These are phyloP conservation scores for Millerozyma acaciae DNA, from an alignment of 805 yeast genomes.

Conservation along the genomic window DNA sequence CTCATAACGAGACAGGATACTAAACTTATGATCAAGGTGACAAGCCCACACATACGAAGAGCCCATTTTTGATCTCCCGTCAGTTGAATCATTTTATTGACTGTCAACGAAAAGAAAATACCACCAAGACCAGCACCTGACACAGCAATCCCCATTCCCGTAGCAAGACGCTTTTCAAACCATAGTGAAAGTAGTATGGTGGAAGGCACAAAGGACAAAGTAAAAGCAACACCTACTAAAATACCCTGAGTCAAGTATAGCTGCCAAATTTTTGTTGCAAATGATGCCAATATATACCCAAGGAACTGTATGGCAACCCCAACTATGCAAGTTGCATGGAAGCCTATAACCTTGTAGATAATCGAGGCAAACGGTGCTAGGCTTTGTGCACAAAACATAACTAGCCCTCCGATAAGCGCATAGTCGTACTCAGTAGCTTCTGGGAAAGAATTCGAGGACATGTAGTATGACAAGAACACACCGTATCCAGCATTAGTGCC, in stretches of 20 bases:
- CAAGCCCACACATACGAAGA: conserved; percentile 35
- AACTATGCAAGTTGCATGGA: conserved; percentile 40
- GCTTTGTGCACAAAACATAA: conserved; percentile 53
- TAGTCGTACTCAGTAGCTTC: conserved; percentile 43
- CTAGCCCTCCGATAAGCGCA: conserved; percentile 49
- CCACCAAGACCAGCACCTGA: conserved; percentile 54
- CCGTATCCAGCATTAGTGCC: conserved; percentile 61
- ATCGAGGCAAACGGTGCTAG: conserved; percentile 51
- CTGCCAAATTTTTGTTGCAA: conserved; percentile 48
- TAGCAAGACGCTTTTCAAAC: conserved; percentile 42
- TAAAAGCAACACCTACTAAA: conserved; percentile 46
- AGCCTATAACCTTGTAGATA: conserved; percentile 47
- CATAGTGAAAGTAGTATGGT: conserved; percentile 45
- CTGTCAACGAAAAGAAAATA: conserved; percentile 42
- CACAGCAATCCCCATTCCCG: conserved; percentile 47
- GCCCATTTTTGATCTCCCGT: conserved; percentile 46
- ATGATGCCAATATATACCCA: conserved; percentile 49
- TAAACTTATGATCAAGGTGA: conserved; percentile 25
- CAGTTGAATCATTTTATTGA: conserved; percentile 34
- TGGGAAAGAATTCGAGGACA: conserved; percentile 31
- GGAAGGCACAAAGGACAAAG: conserved; percentile 41
- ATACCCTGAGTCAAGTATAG: conserved; percentile 51
- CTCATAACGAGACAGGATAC: conserved; percentile 41
- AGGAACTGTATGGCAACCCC: conserved; percentile 45
- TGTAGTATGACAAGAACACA: conserved; percentile 51